Conservation (phyloP, 2,329 filamentous ascomycete genomes). For the Penicillium sp. region DNA sequence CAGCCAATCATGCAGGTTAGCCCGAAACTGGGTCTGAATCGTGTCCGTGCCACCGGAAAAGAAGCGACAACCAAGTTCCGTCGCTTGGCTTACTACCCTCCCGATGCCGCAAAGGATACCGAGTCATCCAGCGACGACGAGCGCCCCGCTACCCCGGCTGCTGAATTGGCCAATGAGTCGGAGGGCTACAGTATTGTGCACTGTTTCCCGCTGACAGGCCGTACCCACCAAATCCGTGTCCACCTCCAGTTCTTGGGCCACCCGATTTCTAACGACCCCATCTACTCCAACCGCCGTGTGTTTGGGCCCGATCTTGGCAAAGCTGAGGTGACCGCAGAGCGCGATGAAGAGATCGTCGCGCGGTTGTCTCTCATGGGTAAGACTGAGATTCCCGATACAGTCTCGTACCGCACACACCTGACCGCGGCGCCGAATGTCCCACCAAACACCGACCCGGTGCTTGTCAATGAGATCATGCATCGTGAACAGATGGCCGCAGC, state of each 20-base stretch:
- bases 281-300: constrained; percentile 91
- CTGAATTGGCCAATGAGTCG: constrained; percentile 42
- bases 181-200: constrained; percentile 92
- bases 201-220: constrained; percentile 86
- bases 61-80: constrained; percentile 88
- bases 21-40: constrained; percentile 89
- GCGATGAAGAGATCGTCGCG: constrained; percentile 86
- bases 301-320: constrained; percentile 79
- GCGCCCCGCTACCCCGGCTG: constrained; percentile 34
- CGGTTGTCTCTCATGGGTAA: constrained; percentile 89
- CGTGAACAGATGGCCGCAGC: constrained; percentile 74
- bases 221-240: constrained; percentile 92
- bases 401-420: constrained; percentile 69
- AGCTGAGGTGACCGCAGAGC: constrained; percentile 64
- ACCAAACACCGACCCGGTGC: constrained; percentile 35
- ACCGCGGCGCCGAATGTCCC: constrained; percentile 39
- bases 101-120: constrained; percentile 25
- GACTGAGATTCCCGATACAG: constrained; percentile 82
- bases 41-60: constrained; percentile 91
- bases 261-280: constrained; percentile 95
- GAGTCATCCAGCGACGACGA: constrained; percentile 19
- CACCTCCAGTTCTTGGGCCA: constrained; percentile 93
- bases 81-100: constrained; percentile 83
- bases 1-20: constrained; percentile 92
- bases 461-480: constrained; percentile 43